Percentiles rank a stretch among this genome's conserved stretches.
Evolutionary conservation across 257 asterid species (phyloP).

Genomic region (Mitragyna speciosa): DNA sequence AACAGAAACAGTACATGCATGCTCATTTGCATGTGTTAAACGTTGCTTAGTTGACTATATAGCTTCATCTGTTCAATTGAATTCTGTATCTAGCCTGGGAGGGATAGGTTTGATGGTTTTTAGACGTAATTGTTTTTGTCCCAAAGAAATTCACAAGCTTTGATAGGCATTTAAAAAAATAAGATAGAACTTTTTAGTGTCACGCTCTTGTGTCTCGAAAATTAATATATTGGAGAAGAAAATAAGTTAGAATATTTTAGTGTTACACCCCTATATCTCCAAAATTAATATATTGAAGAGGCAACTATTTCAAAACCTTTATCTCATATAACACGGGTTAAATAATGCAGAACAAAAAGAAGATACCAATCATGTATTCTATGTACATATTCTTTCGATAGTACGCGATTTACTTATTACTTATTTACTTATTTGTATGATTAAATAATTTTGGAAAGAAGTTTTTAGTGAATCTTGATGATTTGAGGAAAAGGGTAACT

Average conservation of each 20-base stretch:
- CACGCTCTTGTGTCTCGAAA: slow-evolving; percentile 1
- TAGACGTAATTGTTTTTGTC: neutral
- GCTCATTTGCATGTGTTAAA: neutral
- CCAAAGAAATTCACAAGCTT: neutral
- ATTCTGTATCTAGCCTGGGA: no score
- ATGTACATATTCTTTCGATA: neutral
- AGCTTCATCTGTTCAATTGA: neutral
- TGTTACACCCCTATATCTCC: neutral
- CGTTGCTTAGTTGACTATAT: neutral
- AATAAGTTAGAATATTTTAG: neutral
- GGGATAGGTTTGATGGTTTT: no score
- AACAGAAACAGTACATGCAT: neutral
- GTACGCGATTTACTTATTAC: neutral
- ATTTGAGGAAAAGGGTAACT: neutral
- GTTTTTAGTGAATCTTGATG: no score
- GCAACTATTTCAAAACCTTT: no score
- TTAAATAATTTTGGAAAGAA: no score
- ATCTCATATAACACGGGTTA: neutral
- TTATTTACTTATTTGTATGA: no score
- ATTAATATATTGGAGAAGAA: neutral
- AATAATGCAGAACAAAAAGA: neutral
- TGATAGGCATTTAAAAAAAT: neutral
- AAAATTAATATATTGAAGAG: neutral
- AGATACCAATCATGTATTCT: neutral
- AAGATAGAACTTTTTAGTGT: neutral